Conservation (phyloP, 2,329 filamentous ascomycete genomes). For the Berkeleyomyces rouxiae region DNA sequence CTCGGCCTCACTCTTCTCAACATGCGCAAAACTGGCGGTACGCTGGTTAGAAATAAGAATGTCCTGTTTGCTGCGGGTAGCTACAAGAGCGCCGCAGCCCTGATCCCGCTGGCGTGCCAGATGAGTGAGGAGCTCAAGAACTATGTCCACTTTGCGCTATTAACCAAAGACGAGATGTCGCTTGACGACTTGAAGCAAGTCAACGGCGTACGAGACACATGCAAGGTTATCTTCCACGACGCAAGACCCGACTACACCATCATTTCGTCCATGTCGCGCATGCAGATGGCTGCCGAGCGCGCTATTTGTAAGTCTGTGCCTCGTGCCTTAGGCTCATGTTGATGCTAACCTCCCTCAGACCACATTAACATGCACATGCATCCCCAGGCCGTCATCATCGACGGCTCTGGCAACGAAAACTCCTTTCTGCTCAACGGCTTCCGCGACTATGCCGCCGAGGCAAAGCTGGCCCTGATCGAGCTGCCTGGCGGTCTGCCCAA, state of each 20-base stretch:
- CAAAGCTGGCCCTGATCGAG: slow-evolving; percentile 52
- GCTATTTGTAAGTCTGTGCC: slow-evolving; percentile 38
- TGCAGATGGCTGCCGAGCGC: slow-evolving; percentile 45
- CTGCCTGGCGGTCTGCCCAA: slow-evolving; percentile 48
- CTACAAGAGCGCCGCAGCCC: slow-evolving; percentile 50
- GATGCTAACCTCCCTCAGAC: slow-evolving; percentile 21
- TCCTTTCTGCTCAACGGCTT: slow-evolving; percentile 47
- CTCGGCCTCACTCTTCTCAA: slow-evolving; percentile 47
- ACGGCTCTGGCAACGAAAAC: slow-evolving; percentile 51
- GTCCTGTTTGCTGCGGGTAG: slow-evolving; percentile 66
- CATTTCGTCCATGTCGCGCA: slow-evolving; percentile 52
- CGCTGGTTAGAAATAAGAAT: slow-evolving; percentile 41
- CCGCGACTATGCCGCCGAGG: slow-evolving; percentile 33
- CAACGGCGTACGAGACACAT: slow-evolving; percentile 61
- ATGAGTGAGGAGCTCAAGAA: slow-evolving; percentile 58
- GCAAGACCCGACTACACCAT: slow-evolving; percentile 58
- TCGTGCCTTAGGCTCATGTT: neutral
- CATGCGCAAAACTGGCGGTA: slow-evolving; percentile 37
- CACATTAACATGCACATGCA: slow-evolving; percentile 60
- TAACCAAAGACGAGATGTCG: slow-evolving; percentile 55
- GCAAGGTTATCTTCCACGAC: slow-evolving; percentile 51
- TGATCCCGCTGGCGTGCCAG: slow-evolving; percentile 72
- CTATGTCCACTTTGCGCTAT: slow-evolving; percentile 65
- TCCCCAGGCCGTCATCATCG: slow-evolving; percentile 60
- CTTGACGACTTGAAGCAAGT: slow-evolving; percentile 54